A percentile compares a stretch with the other conserved stretches of the same genome.
These are phyloP conservation scores for Cystoderma amianthinum DNA, from an alignment of 768 basidiomycete genomes.

Conservation along the genomic window DNA sequence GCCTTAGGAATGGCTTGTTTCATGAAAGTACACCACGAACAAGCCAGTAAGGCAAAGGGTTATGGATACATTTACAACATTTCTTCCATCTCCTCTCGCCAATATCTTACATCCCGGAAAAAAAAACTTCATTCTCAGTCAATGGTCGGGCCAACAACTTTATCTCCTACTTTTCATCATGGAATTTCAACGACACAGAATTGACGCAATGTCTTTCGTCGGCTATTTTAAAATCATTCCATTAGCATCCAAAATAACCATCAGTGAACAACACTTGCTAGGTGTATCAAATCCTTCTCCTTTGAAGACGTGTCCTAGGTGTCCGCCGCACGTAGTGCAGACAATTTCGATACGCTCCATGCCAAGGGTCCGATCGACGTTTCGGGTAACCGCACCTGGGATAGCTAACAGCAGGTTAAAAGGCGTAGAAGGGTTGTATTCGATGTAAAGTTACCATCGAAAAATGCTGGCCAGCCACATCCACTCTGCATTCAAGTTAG, in stretches of 20 bases:
- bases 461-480: conserved; percentile 98
- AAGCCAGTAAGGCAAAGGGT: too few species aligned
- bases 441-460: conserved; percentile 65
- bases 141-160: too few species aligned
- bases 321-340: conserved; percentile 87
- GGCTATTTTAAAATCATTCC: too few species aligned
- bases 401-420: too few species aligned
- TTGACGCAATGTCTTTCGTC: conserved; percentile 90
- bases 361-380: conserved; percentile 64
- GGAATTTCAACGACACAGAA: conserved; percentile 78
- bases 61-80: too few species aligned
- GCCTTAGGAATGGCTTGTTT: too few species aligned
- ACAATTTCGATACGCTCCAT: conserved; percentile 80
- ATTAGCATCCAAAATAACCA: background rate
- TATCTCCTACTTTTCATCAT: conserved; percentile 39
- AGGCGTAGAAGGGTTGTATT: too few species aligned
- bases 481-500: conserved; percentile 57
- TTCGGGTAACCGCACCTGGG: conserved; percentile 79
- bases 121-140: too few species aligned
- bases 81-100: too few species aligned
- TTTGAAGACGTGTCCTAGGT: conserved; percentile 94
- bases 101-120: too few species aligned
- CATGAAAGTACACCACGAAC: too few species aligned
- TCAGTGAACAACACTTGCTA: too few species aligned
- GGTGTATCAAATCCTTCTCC: conserved; percentile 81